Conservation (phyloP, 139 green algal species). For the Chlamydomonas schloesseri region DNA sequence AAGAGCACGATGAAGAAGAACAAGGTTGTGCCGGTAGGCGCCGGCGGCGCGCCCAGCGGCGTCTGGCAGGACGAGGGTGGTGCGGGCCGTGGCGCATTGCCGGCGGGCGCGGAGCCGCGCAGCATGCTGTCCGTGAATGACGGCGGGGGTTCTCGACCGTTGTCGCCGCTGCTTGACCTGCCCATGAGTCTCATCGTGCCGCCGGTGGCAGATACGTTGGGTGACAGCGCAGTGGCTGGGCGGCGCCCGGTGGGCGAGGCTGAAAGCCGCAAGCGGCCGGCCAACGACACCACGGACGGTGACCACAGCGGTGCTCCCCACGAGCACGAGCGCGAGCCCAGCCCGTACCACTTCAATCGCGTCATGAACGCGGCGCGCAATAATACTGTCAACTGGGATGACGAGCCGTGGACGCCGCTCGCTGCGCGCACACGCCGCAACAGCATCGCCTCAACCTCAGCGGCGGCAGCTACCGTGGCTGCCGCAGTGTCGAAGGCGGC, state of each 20-base stretch:
- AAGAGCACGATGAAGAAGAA: background rate
- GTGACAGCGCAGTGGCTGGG: too few relatives aligned
- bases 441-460: background rate
- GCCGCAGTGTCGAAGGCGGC: background rate
- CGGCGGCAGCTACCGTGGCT: background rate
- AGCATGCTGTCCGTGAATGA: background rate
- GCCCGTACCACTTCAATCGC: background rate
- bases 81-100: background rate
- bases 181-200: background rate
- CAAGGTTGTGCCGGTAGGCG: background rate
- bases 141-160: background rate
- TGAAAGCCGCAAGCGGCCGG: background rate
- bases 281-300: background rate
- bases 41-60: background rate
- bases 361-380: background rate
- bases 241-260: background rate
- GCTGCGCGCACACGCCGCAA: background rate
- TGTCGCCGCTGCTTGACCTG: constrained; percentile 34
- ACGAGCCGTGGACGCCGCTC: background rate
- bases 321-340: background rate
- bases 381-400: background rate
- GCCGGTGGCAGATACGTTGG: background rate
- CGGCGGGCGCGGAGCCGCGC: background rate
- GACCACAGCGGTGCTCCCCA: too few relatives aligned
- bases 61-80: background rate